Evolutionary conservation across 345 rosid genomes (phyloP), one percentile per base, ranked within the genome.

Genomic region (Boechera retrofracta): DNA sequence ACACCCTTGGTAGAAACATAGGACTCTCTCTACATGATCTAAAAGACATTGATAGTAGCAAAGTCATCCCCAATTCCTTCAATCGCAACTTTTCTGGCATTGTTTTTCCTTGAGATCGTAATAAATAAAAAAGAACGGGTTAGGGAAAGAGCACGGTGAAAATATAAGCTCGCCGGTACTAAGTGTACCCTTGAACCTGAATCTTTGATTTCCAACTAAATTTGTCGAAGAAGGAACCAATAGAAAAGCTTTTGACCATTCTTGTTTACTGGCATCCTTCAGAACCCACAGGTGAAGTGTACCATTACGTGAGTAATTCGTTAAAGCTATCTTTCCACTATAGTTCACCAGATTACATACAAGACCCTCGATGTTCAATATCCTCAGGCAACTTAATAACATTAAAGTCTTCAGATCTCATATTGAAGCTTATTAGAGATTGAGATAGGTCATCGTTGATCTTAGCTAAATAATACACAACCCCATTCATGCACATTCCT

Each of bases 161-260:
- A 58, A 35, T 58, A 58, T 15, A 32, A 29, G 41, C 42, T 58
- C 42, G 26, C 63, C 63, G 63, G 63, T 58, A 33, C 26, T 8
- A 33, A 33, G 12, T 8, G 63, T 9, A 33, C 42, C 42, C 24
- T 6, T n/a, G 63, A 58, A 58, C 60, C 3, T 56, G 1, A 56
- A 29, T 0, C 18, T 5, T 45, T 45, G 18, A 39, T 39, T 3
- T 8, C 21, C 51, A 45, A 45, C 51, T 45, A 45, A 52, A 10
- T 52, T 2, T 24, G 1, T 24, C 65, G 4, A 21, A 39, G 1
- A 10, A 41, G 16, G 49, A 62, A 21, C 10, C 32, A 39, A 39
- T n/a, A 24, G 26, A 18, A 33, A 10, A 62, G 13, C 7, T 62
- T 62, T 39, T 21, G 49, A 62, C 66, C 66, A 62, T 62, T 64